These are phyloP conservation scores for Beauveria sp. DNA, from an alignment of 2,329 filamentous ascomycete genomes.

Conservation along the genomic window DNA sequence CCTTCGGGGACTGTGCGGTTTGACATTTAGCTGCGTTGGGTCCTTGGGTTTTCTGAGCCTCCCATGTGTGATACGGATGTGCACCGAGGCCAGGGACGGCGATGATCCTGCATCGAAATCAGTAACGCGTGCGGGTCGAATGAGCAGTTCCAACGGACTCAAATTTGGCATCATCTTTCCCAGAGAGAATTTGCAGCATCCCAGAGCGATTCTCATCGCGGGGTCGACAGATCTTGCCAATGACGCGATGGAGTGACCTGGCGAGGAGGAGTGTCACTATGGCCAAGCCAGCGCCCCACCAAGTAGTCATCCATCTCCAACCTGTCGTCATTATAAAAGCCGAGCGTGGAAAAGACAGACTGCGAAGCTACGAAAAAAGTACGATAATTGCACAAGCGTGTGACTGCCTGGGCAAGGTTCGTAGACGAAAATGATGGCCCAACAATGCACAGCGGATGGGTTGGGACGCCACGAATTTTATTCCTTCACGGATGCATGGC, in stretches of 20 bases:
- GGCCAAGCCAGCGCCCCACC: not conserved
- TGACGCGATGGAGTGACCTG: not conserved
- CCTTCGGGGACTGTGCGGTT: not conserved
- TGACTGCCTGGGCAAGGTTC: no score
- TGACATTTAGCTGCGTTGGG: not conserved
- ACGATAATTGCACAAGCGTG: no score
- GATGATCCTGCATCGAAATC: slow-evolving; percentile 13
- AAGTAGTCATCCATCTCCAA: not conserved
- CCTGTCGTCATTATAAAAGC: no score
- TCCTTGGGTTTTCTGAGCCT: not conserved
- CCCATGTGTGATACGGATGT: slow-evolving; percentile 16
- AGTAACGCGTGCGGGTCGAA: not conserved
- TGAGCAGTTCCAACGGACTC: slow-evolving; percentile 5
- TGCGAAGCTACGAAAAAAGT: no score
- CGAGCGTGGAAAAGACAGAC: no score
- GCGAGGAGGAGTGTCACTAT: not conserved
- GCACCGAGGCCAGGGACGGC: slow-evolving; percentile 17
- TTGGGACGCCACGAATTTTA: no score
- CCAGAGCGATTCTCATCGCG: not conserved
- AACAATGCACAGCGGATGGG: no score
- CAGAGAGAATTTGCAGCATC: no score
- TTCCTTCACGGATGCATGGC: no score
- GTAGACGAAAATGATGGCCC: no score
- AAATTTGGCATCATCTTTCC: slow-evolving; percentile 10
- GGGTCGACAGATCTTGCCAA: not conserved